A percentile compares a stretch with the other conserved stretches of the same genome.
These are phyloP conservation scores for Termitomyces sp. DNA, from an alignment of 768 basidiomycete genomes.

Conservation along the genomic window DNA sequence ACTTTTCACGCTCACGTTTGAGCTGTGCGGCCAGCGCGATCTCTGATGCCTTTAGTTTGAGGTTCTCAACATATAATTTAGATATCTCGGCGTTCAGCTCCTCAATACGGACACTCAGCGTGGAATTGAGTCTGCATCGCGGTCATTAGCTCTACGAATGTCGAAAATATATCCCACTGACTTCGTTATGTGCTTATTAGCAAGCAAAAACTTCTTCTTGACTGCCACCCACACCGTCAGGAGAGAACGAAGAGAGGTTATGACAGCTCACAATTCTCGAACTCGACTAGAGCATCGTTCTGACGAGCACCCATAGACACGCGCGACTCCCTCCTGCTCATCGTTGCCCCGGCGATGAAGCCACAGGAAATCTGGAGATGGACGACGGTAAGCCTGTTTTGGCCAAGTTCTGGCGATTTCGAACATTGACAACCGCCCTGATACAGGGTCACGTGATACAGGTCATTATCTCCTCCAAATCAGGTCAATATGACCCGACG, in stretches of 20 bases:
- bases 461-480: conserved; percentile 6
- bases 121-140: conserved; percentile 68
- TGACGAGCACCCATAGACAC: conserved; percentile 62
- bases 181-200: conserved; percentile 92
- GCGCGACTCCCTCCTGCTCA: conserved; percentile 59
- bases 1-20: conserved; percentile 77
- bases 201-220: conserved; percentile 89
- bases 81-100: conserved; percentile 82
- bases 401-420: conserved; percentile 3
- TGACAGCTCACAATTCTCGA: conserved; percentile 69
- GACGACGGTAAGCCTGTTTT: conserved; percentile 12
- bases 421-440: conserved; percentile 10
- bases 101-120: conserved; percentile 77
- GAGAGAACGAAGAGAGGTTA: conserved; percentile 11
- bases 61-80: conserved; percentile 76
- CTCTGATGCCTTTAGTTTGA: conserved; percentile 75
- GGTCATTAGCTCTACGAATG: background rate
- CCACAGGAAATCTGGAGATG: conserved; percentile 10
- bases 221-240: conserved; percentile 45
- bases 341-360: conserved; percentile 29
- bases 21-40: conserved; percentile 71
- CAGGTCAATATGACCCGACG: conserved; percentile 6
- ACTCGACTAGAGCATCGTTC: conserved; percentile 78
- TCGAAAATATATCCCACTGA: conserved; percentile 26
- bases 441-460: conserved; percentile 19